Evolutionary conservation across 23 red algal species (phyloP), one percentile per base, ranked within the genome.

Genomic region (Gracilaria gracilis): DNA sequence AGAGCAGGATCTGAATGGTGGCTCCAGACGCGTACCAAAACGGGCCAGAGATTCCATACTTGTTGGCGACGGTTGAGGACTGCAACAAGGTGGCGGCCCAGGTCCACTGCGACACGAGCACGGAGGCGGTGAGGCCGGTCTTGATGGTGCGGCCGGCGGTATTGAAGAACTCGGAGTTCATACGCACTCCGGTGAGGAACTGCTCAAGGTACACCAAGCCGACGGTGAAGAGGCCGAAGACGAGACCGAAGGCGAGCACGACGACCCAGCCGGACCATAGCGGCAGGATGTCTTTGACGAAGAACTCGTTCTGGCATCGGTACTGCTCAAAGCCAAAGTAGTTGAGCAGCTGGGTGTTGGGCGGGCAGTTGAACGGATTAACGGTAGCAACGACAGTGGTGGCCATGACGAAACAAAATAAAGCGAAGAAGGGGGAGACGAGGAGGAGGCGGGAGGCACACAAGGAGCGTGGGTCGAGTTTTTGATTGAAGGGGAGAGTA

Each of bases 11-110:
- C 70, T 96, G 94, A 6, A 96, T 84, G 37, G 94, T 96, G 35
- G 94, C 94, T 21, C 94, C 94, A 1, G 94, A 87, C 20, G 94
- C 94, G 50, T 96, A 96, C 94, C 94, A 96, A 49, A 96, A 96
- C 23, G 94, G 94, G 28, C 94, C 94, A 4, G 79, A 86, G 48
- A 96, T 51, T 15, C 94, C 94, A 35, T 44, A 96, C 33, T 67
- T 50, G 58, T 87, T 88, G 20, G 94, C 94, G 15, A 96, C 94
- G 59, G 93, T 92, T 28, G 94, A 96, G 1, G 75, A 83, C 83
- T 96, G 87, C 29, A 96, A 36, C 28, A 96, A 67, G n/a, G 94
- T 96, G 46, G 94, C 94, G 29, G 94, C 94, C 94, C 94, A 96
- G n/a, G 94, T 96, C 88, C 94, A 96, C 57, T 93, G 87, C 24